Evolutionary conservation across 139 green algal species (phyloP).

Genomic region (Haematococcus sp.): DNA sequence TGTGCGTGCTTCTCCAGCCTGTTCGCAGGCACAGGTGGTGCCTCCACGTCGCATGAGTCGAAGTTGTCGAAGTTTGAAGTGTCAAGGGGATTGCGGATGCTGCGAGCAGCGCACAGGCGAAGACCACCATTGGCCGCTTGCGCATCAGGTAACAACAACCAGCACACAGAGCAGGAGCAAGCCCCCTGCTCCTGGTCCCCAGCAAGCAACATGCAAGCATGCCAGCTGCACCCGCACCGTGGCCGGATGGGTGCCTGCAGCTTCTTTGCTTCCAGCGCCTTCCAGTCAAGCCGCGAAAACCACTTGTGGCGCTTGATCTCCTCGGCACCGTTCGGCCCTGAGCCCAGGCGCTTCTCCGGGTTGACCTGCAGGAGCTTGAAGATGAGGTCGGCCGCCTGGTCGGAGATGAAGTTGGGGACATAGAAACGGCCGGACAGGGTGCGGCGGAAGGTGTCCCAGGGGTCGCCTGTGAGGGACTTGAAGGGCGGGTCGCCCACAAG

Average conservation of each 20-base stretch:
- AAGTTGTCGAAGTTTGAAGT: conserved; percentile 77
- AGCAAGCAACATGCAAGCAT: not conserved
- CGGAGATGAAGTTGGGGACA: conserved; percentile 68
- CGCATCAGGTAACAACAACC: not conserved
- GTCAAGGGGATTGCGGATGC: conserved; percentile 55
- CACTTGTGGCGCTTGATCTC: conserved; percentile 72
- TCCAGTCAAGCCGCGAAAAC: conserved; percentile 68
- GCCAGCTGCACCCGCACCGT: conserved; percentile 11
- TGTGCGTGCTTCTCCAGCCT: conserved; percentile 31
- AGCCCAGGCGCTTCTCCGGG: conserved; percentile 66
- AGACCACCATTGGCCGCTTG: not conserved
- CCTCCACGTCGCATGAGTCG: conserved; percentile 48
- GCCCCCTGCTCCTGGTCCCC: not conserved
- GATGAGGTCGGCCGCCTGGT: conserved; percentile 70
- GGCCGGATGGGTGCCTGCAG: conserved; percentile 57
- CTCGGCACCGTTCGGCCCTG: conserved; percentile 38
- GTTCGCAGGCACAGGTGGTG: conserved; percentile 25
- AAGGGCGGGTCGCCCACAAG: conserved; percentile 76
- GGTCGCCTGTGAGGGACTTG: conserved; percentile 62
- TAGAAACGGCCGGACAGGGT: conserved; percentile 71
- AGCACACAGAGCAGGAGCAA: not conserved
- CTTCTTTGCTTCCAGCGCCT: conserved; percentile 47
- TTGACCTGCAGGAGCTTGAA: conserved; percentile 75
- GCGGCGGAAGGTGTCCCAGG: conserved; percentile 75
- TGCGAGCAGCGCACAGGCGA: not conserved